These are phyloP conservation scores for Globisporangium echinulatum DNA, from an alignment of 352 stramenopile genomes.

Conservation along the genomic window DNA sequence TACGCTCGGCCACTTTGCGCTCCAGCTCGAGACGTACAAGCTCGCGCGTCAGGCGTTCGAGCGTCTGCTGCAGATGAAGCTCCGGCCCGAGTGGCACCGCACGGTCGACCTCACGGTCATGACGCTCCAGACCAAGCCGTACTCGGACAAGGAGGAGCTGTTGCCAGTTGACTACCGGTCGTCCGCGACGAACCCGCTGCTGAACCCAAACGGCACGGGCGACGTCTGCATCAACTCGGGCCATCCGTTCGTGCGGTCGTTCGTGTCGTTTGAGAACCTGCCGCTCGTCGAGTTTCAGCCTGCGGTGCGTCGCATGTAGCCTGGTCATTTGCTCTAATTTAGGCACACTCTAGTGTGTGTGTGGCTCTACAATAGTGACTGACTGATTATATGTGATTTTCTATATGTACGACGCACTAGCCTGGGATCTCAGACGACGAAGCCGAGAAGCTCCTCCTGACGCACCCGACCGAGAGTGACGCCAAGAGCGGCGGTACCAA, in stretches of 20 bases:
- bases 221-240: slow-evolving; percentile 91
- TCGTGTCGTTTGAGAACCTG: slow-evolving; percentile 94
- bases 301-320: slow-evolving; percentile 21
- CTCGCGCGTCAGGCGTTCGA: slow-evolving; percentile 91
- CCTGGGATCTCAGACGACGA: slow-evolving; percentile 73
- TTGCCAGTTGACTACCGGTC: slow-evolving; percentile 94
- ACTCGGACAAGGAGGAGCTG: slow-evolving; percentile 90
- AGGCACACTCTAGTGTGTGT: no score
- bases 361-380: no score
- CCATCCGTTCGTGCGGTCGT: slow-evolving; percentile 93
- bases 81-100: slow-evolving; percentile 80
- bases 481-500: slow-evolving; percentile 12
- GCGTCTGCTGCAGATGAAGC: slow-evolving; percentile 85
- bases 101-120: slow-evolving; percentile 91
- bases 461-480: slow-evolving; percentile 33
- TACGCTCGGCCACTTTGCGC: slow-evolving; percentile 89
- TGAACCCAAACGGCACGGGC: slow-evolving; percentile 85
- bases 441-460: slow-evolving; percentile 77
- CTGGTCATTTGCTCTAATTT: neutral
- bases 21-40: slow-evolving; percentile 90
- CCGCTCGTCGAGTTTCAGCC: slow-evolving; percentile 94
- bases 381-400: no score
- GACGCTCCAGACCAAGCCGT: slow-evolving; percentile 90
- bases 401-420: slow-evolving; percentile 13
- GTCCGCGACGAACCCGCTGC: slow-evolving; percentile 87